Base-by-base conservation (phyloP, 257 asterid species). In the Oldenlandia corymbosa region DNA sequence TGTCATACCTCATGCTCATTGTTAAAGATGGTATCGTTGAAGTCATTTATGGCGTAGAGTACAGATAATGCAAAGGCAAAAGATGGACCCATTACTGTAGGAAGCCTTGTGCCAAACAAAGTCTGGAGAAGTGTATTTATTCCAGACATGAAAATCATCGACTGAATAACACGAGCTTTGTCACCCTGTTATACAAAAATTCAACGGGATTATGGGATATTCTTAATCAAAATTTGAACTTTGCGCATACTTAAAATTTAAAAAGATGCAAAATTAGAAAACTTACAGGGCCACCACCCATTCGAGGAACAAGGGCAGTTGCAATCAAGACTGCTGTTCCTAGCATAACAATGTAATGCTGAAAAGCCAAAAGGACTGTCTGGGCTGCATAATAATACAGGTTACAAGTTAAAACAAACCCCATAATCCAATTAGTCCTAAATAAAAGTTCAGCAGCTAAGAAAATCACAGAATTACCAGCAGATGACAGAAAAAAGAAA, bases 31-130 rank as follows among this genome's bases (percentile, higher is more conserved):
- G 71, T 48, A 57, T 85, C 80, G 21, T 80, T 72, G 31, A 87
- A 62, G 66, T 90, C 99, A 10, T 90, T 88, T 76, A 85, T 81
- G 69, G 86, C 76, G 6, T 88, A 71, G 65, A 90, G 64, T 24
- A 88, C 96, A 1, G 97, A 76, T 72, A 93, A 76, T 24, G 81
- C 42, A 78, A 81, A 93, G 71, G 99, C 86, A 71, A 85, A 84
- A 18, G 97, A 93, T 3, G 97, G 99, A 68, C 96, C 96, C 88
- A 93, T 87, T 57, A 93, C 99, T 0, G 97, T 93, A 26, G 99
- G 99, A 65, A 93, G 97, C 23, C 99, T 86, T 31, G 96, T 80
- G 57, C 99, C 99, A 32, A 93, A 71, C 81, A 94, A 84, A 17
- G 96, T 90, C 60, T 93, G 99, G 74, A 90, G 36, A 62, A 90